phyloP scores from a whole-genome alignment of 768 basidiomycete species.

The Fibroporia radiculosa region DNA sequence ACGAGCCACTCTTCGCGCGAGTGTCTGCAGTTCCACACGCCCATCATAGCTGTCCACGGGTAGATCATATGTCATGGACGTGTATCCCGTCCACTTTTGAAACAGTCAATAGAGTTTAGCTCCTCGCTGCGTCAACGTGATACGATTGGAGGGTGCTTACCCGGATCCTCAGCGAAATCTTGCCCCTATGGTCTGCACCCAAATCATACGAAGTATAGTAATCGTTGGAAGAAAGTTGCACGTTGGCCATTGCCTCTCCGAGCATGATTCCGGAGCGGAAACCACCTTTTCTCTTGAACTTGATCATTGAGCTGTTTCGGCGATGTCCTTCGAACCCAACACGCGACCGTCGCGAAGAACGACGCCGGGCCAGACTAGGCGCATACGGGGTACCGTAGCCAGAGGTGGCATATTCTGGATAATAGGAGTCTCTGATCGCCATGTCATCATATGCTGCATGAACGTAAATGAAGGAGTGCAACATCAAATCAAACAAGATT shows the following conservation, averaged over 20 bases:
- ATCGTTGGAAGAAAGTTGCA: constrained; percentile 53
- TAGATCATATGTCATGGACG: constrained; percentile 66
- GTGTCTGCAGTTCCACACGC: constrained; percentile 55
- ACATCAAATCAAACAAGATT: constrained; percentile 7
- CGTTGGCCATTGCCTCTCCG: constrained; percentile 59
- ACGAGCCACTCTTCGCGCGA: constrained; percentile 60
- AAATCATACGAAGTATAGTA: constrained; percentile 58
- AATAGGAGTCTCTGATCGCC: constrained; percentile 42
- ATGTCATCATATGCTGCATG: constrained; percentile 48
- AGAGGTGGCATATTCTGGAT: constrained; percentile 21
- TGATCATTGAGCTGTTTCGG: constrained; percentile 45
- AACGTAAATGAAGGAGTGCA: background rate
- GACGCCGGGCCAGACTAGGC: constrained; percentile 17
- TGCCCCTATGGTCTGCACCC: constrained; percentile 51
- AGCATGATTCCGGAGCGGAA: constrained; percentile 59
- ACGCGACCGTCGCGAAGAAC: constrained; percentile 28
- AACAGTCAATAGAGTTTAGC: background rate
- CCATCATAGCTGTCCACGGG: constrained; percentile 63
- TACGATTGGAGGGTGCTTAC: constrained; percentile 30
- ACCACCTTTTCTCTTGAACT: constrained; percentile 69
- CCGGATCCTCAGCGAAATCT: constrained; percentile 55
- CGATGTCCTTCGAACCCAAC: constrained; percentile 33
- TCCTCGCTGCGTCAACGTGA: no score
- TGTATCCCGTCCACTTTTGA: constrained; percentile 61
- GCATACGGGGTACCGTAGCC: constrained; percentile 14